A percentile compares a stretch with the other conserved stretches of the same genome.
These are phyloP conservation scores for Mariannaea elegans DNA, from an alignment of 2,329 filamentous ascomycete species.

Conservation along the genomic window DNA sequence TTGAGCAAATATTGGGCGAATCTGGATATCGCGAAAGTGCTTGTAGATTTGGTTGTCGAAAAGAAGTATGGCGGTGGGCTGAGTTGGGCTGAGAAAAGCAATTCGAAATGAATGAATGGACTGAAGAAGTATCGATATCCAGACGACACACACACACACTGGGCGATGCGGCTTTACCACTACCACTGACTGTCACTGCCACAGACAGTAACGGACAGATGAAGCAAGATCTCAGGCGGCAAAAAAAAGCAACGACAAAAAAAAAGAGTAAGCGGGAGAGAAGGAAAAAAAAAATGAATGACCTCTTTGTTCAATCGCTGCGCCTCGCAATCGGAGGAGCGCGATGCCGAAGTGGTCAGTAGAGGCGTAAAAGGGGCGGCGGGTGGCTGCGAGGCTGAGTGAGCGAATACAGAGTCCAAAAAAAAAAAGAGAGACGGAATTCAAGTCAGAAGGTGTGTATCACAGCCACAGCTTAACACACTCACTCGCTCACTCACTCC, in stretches of 20 bases:
- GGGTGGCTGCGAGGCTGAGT: neutral
- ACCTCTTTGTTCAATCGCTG: neutral
- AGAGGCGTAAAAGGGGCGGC: conserved; percentile 1
- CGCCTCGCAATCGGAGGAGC: conserved; percentile 8
- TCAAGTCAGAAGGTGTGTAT: no score
- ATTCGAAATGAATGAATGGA: neutral
- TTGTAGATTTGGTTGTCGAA: neutral
- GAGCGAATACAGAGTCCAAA: neutral
- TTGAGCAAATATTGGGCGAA: neutral
- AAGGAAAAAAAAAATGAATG: neutral
- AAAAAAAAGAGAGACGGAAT: neutral
- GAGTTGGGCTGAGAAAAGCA: conserved; percentile 4
- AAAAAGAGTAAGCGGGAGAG: neutral
- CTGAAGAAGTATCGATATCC: conserved; percentile 12
- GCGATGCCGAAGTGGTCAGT: neutral
- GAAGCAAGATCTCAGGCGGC: neutral
- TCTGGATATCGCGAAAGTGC: neutral
- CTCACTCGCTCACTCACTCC: no score
- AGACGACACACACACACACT: conserved; percentile 28
- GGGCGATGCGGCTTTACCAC: neutral
- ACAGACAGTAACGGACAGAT: conserved; percentile 11
- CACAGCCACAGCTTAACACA: no score
- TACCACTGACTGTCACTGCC: conserved; percentile 17
- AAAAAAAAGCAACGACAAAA: neutral
- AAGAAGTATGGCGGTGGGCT: neutral